Base-by-base conservation (phyloP, 768 basidiomycete genomes). In the Podaxis sp. region DNA sequence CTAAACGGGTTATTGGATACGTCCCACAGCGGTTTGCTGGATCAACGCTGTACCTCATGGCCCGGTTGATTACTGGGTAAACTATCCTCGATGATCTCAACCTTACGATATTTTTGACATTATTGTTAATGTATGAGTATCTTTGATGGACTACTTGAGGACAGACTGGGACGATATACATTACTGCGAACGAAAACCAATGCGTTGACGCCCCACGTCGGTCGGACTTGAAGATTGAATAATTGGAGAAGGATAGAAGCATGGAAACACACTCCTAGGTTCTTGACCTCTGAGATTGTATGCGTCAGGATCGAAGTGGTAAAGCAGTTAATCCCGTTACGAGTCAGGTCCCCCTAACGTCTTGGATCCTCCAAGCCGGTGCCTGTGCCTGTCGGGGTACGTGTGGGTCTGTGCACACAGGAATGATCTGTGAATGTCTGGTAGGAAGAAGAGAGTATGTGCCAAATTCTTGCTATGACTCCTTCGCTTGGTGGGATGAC, bases 1-100 rank as follows among this genome's bases (percentile, higher is more conserved):
- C 40, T 11, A 3, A 46, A 7, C 23, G 50, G 13, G 42, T 3
- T 36, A 18, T 18, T 50, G 25, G 36, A 21, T 21, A 28, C 42
- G 55, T 25, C 11, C 13, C 42, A 55, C 16, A 74, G 73, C 67
- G 73, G 55, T 74, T 72, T 62, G 64, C 55, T 50, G 73, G 73
- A 14, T 74, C 73, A 50, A 72, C 73, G 25, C 57, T 72, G 55
- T 74, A 74, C 61, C 69, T 74, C 52, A 62, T 74, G 44, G 67
- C 71, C 38, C 64, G 71, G 51, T 57, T 74, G 27, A 71, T 74
- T 50, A 74, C 73, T 35, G 73, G 73, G 64, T 74, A 63, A 44
- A 66, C 58, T 13, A 5, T 11, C 37, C 32, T 38, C 16, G 5
- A 32, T 36, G 13, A 38, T 13, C 32, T 48, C 42, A 27, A 11